These are phyloP conservation scores for Fusarium algeriense DNA, from an alignment of 2,329 filamentous ascomycete species.

Conservation along the genomic window DNA sequence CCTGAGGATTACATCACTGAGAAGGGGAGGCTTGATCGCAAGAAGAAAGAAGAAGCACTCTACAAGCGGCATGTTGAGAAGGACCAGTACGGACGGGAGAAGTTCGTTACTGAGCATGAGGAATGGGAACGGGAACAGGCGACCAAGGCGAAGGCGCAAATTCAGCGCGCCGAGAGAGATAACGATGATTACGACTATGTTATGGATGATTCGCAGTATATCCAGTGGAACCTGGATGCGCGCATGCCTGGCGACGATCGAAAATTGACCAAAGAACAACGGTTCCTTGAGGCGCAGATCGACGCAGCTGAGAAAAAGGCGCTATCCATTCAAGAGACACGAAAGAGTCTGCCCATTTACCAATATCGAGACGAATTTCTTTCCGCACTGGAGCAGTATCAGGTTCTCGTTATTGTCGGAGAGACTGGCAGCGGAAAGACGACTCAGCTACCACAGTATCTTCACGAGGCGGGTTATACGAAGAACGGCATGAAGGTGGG, in stretches of 20 bases:
- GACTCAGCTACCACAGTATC: slow-evolving; percentile 92
- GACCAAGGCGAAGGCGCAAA: slow-evolving; percentile 87
- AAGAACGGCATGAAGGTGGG: slow-evolving; percentile 87
- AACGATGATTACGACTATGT: slow-evolving; percentile 93
- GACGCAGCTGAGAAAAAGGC: slow-evolving; percentile 91
- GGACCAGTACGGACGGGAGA: slow-evolving; percentile 88
- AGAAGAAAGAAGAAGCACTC: slow-evolving; percentile 88
- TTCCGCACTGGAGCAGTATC: slow-evolving; percentile 85
- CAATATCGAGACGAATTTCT: slow-evolving; percentile 87
- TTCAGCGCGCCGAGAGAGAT: slow-evolving; percentile 78
- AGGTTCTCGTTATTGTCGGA: slow-evolving; percentile 91
- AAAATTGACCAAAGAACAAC: slow-evolving; percentile 81
- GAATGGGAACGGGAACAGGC: slow-evolving; percentile 96
- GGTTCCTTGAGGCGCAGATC: slow-evolving; percentile 81
- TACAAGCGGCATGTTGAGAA: slow-evolving; percentile 91
- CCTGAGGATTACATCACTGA: slow-evolving; percentile 96
- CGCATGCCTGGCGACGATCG: slow-evolving; percentile 78
- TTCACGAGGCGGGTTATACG: slow-evolving; percentile 91
- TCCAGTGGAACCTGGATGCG: slow-evolving; percentile 84
- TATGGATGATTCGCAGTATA: slow-evolving; percentile 88
- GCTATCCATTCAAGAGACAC: slow-evolving; percentile 88
- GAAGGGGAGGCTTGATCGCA: slow-evolving; percentile 87
- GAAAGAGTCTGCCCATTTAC: slow-evolving; percentile 92
- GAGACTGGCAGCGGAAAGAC: slow-evolving; percentile 97
- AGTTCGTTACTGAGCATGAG: slow-evolving; percentile 92